Percentiles rank a stretch among this genome's conserved stretches.
These are phyloP conservation scores for Sclerotinia borealis DNA, from an alignment of 2,329 filamentous ascomycete species.

Conservation along the genomic window DNA sequence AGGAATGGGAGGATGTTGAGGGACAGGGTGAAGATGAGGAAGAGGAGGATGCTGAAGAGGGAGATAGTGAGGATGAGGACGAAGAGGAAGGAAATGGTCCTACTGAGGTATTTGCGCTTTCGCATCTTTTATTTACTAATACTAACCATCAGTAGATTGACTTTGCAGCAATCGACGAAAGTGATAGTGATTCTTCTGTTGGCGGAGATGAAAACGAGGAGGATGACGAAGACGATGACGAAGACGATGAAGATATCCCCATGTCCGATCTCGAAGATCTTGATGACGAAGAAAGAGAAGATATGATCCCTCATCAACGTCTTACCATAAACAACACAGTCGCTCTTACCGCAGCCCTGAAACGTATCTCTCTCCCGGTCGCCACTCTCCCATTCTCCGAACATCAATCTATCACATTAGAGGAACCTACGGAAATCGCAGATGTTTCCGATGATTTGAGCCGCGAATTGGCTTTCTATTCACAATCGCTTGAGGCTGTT, in stretches of 20 bases:
- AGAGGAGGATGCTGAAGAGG: conserved; percentile 21
- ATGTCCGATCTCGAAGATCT: conserved; percentile 79
- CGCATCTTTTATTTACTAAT: neutral
- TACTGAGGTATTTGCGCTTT: conserved; percentile 21
- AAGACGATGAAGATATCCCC: conserved; percentile 81
- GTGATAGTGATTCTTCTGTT: conserved; percentile 51
- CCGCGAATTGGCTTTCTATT: conserved; percentile 90
- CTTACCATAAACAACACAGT: conserved; percentile 96
- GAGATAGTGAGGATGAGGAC: conserved; percentile 32
- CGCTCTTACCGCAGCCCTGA: conserved; percentile 73
- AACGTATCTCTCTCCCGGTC: conserved; percentile 68
- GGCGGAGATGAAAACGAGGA: conserved; percentile 37
- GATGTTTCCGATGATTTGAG: conserved; percentile 88
- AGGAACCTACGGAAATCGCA: conserved; percentile 63
- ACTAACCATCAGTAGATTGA: conserved; percentile 39
- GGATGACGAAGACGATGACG: conserved; percentile 49
- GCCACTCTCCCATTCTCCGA: conserved; percentile 70
- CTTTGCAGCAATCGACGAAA: conserved; percentile 51
- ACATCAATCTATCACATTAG: conserved; percentile 70
- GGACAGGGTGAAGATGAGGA: conserved; percentile 33
- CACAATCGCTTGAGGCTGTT: conserved; percentile 76
- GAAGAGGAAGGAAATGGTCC: conserved; percentile 16
- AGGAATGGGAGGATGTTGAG: conserved; percentile 40
- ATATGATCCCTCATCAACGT: conserved; percentile 83
- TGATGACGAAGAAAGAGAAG: conserved; percentile 74